These are phyloP conservation scores for Olyra latifolia DNA, from an alignment of 176 grass and related monocot genomes.

Conservation along the genomic window DNA sequence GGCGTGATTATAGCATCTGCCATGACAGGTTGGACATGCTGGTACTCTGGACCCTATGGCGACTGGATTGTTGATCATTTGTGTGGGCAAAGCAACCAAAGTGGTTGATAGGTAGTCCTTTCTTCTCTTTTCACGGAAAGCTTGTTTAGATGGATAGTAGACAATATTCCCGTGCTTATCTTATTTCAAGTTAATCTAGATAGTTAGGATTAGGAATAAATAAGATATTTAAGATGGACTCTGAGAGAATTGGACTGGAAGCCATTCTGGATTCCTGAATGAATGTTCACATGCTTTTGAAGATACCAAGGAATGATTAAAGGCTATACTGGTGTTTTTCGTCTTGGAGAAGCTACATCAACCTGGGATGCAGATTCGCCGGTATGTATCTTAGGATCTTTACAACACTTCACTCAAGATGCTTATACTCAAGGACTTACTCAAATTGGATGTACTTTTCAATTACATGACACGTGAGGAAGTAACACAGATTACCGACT, in stretches of 20 bases:
- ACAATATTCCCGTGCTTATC: background rate
- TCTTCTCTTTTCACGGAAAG: background rate
- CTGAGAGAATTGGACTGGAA: background rate
- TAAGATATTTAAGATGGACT: background rate
- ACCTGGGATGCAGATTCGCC: slow-evolving; percentile 99
- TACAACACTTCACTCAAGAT: background rate
- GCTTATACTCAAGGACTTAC: background rate
- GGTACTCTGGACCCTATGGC: slow-evolving; percentile 98
- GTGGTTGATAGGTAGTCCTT: slow-evolving; percentile 72
- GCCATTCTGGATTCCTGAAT: background rate
- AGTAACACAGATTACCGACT: background rate
- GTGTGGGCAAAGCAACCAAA: slow-evolving; percentile 98
- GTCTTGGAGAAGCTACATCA: slow-evolving; percentile 96
- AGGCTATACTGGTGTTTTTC: slow-evolving; percentile 87
- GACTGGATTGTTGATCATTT: slow-evolving; percentile 88
- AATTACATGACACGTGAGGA: slow-evolving; percentile 10
- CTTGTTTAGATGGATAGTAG: background rate
- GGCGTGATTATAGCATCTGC: slow-evolving; percentile 7
- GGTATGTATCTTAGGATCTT: slow-evolving; percentile 43
- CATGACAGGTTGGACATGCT: slow-evolving; percentile 81
- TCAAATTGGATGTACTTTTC: background rate
- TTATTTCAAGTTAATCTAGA: background rate
- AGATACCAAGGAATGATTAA: slow-evolving; percentile 98
- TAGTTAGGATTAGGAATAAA: slow-evolving; percentile 3
- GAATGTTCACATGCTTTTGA: slow-evolving; percentile 28